Percentiles rank a stretch among this genome's conserved stretches.
Conservation (phyloP, 2,329 filamentous ascomycete species). For the Hypoxylon sp. region DNA sequence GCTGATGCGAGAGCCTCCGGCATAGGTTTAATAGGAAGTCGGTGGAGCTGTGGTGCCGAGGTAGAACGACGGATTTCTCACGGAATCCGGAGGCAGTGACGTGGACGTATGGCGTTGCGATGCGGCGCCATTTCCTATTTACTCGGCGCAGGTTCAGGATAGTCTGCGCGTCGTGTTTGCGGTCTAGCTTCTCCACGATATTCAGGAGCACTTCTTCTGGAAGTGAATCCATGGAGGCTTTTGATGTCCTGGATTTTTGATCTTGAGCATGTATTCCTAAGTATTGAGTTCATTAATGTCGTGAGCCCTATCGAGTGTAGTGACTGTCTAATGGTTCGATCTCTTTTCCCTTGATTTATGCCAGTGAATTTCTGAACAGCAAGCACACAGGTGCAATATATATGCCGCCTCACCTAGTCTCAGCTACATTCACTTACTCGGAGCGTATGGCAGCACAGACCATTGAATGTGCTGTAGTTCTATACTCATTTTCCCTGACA, state of each 20-base stretch:
- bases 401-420: background rate
- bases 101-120: conserved; percentile 18
- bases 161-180: conserved; percentile 2
- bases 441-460: background rate
- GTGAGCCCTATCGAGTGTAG: background rate
- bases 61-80: background rate
- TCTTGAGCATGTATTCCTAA: background rate
- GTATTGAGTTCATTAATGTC: background rate
- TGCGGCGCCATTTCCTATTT: conserved; percentile 16
- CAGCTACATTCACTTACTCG: background rate
- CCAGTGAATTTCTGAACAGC: background rate
- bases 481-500: background rate
- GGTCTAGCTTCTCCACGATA: conserved; percentile 14
- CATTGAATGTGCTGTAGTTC: background rate
- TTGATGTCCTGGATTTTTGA: background rate
- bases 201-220: conserved; percentile 10
- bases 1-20: conserved; percentile 10
- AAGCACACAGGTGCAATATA: background rate
- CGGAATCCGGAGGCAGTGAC: conserved; percentile 3
- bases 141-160: conserved; percentile 18
- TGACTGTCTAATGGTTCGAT: background rate
- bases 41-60: background rate
- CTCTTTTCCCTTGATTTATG: background rate
- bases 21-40: conserved; percentile 6
- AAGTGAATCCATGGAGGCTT: conserved; percentile 10